A percentile compares a stretch with the other conserved stretches of the same genome.
Conservation (phyloP, 2,329 filamentous ascomycete genomes). For the Zymoseptoria crescenta region DNA sequence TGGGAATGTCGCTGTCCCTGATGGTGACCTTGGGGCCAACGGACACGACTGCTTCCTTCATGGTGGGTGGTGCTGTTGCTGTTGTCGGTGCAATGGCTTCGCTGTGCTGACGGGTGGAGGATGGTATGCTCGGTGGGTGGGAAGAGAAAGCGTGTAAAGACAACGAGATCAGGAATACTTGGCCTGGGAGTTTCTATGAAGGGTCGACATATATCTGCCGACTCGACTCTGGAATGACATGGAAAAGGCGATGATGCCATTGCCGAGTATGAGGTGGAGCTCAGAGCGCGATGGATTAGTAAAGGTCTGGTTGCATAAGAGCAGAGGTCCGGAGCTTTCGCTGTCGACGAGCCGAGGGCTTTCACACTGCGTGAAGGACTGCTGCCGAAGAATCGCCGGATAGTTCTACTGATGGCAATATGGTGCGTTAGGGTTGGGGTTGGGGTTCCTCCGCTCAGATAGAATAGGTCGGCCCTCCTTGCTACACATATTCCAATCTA, state of each 20-base stretch:
- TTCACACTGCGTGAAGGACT: background rate
- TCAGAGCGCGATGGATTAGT: background rate
- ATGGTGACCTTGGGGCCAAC: constrained; percentile 29
- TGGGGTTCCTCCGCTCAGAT: too few relatives aligned
- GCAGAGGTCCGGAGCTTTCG: too few relatives aligned
- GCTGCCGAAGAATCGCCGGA: background rate
- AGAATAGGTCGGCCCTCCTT: too few relatives aligned
- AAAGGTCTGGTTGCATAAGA: background rate
- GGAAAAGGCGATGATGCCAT: constrained; percentile 8
- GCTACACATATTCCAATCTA: too few relatives aligned
- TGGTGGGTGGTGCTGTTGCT: constrained; percentile 2
- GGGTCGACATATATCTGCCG: constrained; percentile 6
- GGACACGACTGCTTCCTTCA: constrained; percentile 33
- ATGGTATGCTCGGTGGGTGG: background rate
- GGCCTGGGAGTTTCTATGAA: constrained; percentile 1
- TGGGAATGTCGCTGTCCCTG: constrained; percentile 36
- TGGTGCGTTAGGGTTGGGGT: too few relatives aligned
- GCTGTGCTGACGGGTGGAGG: background rate
- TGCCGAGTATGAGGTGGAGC: background rate
- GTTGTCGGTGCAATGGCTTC: background rate
- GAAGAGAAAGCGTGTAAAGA: background rate
- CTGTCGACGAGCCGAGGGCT: background rate
- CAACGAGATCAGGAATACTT: constrained; percentile 3
- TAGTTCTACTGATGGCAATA: background rate
- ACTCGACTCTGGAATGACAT: constrained; percentile 2